Evolutionary conservation across 768 basidiomycete species (phyloP), one percentile per base, ranked within the genome.

Genomic region (Auriscalpium orientale): DNA sequence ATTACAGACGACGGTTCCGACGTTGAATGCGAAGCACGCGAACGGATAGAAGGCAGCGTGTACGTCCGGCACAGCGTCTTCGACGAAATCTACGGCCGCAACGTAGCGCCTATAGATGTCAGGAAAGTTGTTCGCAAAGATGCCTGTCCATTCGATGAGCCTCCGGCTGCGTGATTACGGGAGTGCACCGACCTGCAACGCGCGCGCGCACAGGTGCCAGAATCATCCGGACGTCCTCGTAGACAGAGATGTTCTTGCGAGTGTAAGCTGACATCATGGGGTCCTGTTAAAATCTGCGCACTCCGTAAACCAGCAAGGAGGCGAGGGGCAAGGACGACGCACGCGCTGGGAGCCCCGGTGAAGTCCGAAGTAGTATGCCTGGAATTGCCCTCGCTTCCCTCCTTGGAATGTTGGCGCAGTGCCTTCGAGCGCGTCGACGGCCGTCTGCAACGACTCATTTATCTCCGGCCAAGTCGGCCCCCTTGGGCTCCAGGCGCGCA

Each of bases 11-110:
- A 56, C 55, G 4, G 40, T 51, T 12, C 48, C 56, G 38, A 33
- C 8, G 49, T 59, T 59, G 55, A 59, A 28, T 43, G 45, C 50
- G 38, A 47, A 59, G 4, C 54, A 55, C 8, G 58, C 36, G 18
- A 51, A 56, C 2, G 55, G 58, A 10, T 4, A 56, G 55, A 59
- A 59, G 9, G 38, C 38, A 9, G 38, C 38, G 38, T 40, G 16
- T 9, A 40, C 10, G 38, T 40, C 38, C 10, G 38, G 38, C 38
- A 9, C 10, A 40, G 38, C 38, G 38, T 40, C 38, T 16, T 40
- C 38, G 38, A 40, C 38, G 16, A 40, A 40, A 16, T 40, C 38
- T 9, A 40, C 16, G 38, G 16, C 38, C 16, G 9, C 38, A 16
- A 16, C 38, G 38, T 40, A 40, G 38, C 38, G 38, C 9, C 16